A percentile compares a stretch with the other conserved stretches of the same genome.
phyloP scores from a whole-genome alignment of 306 rosid genomes.

The Gillenia trifoliata region DNA sequence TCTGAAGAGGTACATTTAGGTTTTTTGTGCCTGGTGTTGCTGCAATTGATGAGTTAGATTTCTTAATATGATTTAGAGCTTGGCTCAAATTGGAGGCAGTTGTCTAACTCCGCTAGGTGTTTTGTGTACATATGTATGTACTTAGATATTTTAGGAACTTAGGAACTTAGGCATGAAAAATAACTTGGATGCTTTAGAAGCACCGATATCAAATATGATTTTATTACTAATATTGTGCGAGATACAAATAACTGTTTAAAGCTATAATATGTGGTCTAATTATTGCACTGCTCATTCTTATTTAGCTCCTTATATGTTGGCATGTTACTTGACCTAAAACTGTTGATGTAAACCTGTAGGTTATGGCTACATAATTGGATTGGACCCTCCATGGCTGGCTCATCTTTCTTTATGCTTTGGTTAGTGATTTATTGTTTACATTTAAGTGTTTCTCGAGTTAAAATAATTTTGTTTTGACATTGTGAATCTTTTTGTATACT shows the following conservation, averaged over 20 bases:
- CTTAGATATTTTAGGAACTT: background rate
- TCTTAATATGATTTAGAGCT: background rate
- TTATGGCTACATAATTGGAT: conserved; percentile 99
- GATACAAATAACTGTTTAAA: background rate
- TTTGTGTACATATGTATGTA: background rate
- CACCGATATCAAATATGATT: background rate
- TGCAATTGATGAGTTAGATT: background rate
- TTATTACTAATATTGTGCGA: background rate
- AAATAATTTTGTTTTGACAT: background rate
- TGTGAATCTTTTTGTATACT: background rate
- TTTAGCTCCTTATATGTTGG: conserved; percentile 6
- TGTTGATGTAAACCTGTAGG: conserved; percentile 42
- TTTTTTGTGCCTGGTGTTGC: background rate
- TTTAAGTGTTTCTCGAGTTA: background rate
- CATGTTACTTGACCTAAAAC: conserved; percentile 19
- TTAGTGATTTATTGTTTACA: conserved; percentile 29
- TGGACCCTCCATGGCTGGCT: conserved; percentile 85
- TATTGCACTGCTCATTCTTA: background rate
- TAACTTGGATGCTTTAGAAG: background rate
- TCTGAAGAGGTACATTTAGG: conserved; percentile 58
- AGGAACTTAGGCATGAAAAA: background rate
- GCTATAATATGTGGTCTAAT: background rate
- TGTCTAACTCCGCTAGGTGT: background rate
- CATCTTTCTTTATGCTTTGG: conserved; percentile 86
- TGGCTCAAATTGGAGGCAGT: background rate